These are phyloP conservation scores for Fusarium algeriense DNA, from an alignment of 2,329 filamentous ascomycete species.

Conservation along the genomic window DNA sequence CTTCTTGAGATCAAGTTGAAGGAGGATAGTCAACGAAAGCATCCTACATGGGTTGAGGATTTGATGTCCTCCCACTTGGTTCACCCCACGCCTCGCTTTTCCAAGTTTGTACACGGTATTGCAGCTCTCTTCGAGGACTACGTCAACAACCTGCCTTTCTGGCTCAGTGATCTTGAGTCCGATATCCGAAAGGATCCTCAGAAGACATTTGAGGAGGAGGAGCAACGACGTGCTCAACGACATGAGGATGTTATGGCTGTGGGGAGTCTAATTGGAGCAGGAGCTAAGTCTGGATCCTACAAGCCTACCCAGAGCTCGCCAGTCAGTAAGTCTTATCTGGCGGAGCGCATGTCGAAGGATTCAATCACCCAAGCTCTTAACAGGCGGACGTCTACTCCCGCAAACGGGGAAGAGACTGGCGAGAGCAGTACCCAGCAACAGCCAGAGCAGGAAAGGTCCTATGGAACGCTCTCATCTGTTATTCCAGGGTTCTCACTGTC, in stretches of 20 bases:
- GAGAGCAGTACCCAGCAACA: slow-evolving; percentile 52
- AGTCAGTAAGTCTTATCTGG: slow-evolving; percentile 73
- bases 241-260: slow-evolving; percentile 91
- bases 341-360: slow-evolving; percentile 63
- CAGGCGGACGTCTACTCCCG: slow-evolving; percentile 41
- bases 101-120: slow-evolving; percentile 95
- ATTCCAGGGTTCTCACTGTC: slow-evolving; percentile 87
- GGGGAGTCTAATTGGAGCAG: slow-evolving; percentile 83
- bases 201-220: slow-evolving; percentile 89
- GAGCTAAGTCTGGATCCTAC: slow-evolving; percentile 66
- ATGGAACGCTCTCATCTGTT: slow-evolving; percentile 75
- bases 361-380: slow-evolving; percentile 48
- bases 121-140: slow-evolving; percentile 94
- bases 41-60: slow-evolving; percentile 88
- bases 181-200: slow-evolving; percentile 96
- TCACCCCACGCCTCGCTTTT: slow-evolving; percentile 89
- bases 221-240: slow-evolving; percentile 82
- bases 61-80: slow-evolving; percentile 93
- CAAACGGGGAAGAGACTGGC: slow-evolving; percentile 52
- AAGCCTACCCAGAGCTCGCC: slow-evolving; percentile 75
- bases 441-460: slow-evolving; percentile 55
- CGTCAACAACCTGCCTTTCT: slow-evolving; percentile 96
- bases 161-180: slow-evolving; percentile 89
- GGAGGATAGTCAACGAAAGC: slow-evolving; percentile 73
- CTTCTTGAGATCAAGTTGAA: slow-evolving; percentile 93